A percentile compares a stretch with the other conserved stretches of the same genome.
phyloP scores from a whole-genome alignment of 2,329 filamentous ascomycete species.

The Fusarium tanahbumbuense region DNA sequence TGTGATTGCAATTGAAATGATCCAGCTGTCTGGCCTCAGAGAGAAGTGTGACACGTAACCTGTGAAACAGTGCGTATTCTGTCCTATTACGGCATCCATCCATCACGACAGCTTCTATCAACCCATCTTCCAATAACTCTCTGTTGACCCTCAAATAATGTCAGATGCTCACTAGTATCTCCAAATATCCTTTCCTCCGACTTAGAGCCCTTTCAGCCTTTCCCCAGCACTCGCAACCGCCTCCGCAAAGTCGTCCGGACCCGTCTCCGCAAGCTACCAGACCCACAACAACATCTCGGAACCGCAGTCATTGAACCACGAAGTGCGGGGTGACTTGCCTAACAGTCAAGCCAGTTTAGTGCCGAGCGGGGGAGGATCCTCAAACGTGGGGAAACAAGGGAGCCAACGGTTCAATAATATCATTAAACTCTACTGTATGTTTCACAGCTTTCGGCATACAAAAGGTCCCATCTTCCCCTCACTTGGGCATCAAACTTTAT shows the following conservation, averaged over 20 bases:
- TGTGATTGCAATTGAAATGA: neutral
- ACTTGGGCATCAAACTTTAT: conserved; percentile 2
- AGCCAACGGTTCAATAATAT: neutral
- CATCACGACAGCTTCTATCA: neutral
- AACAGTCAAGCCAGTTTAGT: neutral
- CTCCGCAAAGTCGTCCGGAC: conserved; percentile 3
- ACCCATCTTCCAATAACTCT: neutral
- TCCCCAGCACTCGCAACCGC: neutral
- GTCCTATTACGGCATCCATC: neutral
- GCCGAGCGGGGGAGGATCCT: conserved; percentile 15
- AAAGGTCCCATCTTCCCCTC: conserved; percentile 19
- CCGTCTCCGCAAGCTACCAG: neutral
- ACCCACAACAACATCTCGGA: conserved; percentile 1
- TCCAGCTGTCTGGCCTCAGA: neutral
- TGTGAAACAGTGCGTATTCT: neutral
- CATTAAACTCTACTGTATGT: conserved; percentile 5
- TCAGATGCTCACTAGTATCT: neutral
- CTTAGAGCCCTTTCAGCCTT: neutral
- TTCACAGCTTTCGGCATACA: conserved; percentile 12
- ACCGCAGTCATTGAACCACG: conserved; percentile 1
- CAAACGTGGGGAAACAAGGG: conserved; percentile 6
- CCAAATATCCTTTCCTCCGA: neutral
- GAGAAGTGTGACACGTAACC: too few relatives aligned
- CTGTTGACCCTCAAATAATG: fast-evolving
- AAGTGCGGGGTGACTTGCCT: conserved; percentile 5